phyloP scores from a whole-genome alignment of 2,329 filamentous ascomycete genomes.

The Cordyceps javanica region DNA sequence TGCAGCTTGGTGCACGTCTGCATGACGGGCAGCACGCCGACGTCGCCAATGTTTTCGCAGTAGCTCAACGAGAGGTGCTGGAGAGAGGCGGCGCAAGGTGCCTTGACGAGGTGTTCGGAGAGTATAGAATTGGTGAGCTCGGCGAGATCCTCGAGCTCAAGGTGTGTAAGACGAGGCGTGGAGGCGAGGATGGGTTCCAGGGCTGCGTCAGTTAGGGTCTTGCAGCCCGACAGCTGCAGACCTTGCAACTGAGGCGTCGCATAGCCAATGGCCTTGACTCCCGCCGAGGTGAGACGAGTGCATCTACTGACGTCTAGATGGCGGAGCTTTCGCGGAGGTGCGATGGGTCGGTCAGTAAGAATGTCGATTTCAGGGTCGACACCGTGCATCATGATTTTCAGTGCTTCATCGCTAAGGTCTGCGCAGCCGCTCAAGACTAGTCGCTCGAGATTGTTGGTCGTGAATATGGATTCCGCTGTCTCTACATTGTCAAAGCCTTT shows the following conservation, averaged over 20 bases:
- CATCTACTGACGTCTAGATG: constrained; percentile 85
- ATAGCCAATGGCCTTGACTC: constrained; percentile 64
- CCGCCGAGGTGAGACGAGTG: constrained; percentile 61
- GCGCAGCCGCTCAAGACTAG: constrained; percentile 75
- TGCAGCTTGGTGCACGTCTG: constrained; percentile 65
- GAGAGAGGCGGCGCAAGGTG: constrained; percentile 65
- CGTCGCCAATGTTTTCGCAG: constrained; percentile 79
- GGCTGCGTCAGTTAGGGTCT: constrained; percentile 65
- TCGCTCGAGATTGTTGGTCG: constrained; percentile 75
- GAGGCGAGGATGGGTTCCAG: constrained; percentile 68
- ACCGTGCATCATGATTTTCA: constrained; percentile 72
- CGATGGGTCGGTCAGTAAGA: constrained; percentile 68
- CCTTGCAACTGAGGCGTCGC: constrained; percentile 76
- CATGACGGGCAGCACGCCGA: constrained; percentile 76
- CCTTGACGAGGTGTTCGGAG: constrained; percentile 64
- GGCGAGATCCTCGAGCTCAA: constrained; percentile 83
- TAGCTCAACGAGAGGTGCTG: constrained; percentile 83
- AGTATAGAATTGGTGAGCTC: constrained; percentile 70
- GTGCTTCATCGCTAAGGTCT: constrained; percentile 67
- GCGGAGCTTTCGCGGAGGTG: constrained; percentile 70
- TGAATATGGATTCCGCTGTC: constrained; percentile 69
- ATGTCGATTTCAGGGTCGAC: constrained; percentile 71
- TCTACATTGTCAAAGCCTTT: constrained; percentile 69
- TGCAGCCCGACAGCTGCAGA: constrained; percentile 74
- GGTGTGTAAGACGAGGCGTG: constrained; percentile 69